Conservation (phyloP, 768 basidiomycete genomes). For the Auriscalpium microsporum region DNA sequence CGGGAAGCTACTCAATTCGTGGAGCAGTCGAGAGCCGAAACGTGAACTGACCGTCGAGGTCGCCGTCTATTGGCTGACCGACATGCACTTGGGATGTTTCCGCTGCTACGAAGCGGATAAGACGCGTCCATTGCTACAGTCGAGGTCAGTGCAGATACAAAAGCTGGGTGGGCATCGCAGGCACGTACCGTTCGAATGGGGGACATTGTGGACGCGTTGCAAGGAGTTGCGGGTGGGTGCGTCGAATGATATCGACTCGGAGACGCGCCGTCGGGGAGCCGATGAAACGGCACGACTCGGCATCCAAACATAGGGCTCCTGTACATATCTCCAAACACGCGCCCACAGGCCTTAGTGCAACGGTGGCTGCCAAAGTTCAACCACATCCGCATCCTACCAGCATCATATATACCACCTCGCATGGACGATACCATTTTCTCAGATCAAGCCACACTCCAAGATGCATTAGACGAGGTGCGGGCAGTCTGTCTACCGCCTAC, state of each 20-base stretch:
- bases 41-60: constrained; percentile 46
- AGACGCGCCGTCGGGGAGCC: neutral
- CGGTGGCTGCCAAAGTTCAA: neutral
- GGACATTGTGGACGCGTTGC: constrained; percentile 31
- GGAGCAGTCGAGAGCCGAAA: neutral
- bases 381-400: neutral
- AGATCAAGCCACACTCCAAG: constrained; percentile 44
- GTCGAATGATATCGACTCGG: neutral
- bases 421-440: neutral
- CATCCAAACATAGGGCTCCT: neutral
- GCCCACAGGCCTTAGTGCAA: neutral
- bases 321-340: neutral
- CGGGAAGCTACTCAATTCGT: neutral
- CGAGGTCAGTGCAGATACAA: neutral
- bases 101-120: constrained; percentile 73
- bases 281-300: neutral
- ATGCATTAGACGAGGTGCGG: constrained; percentile 59
- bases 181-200: constrained; percentile 47
- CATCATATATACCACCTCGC: neutral
- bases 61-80: constrained; percentile 64
- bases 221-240: no score
- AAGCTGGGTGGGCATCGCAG: neutral
- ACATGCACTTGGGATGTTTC: constrained; percentile 71
- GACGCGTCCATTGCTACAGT: constrained; percentile 62
- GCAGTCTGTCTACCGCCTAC: neutral